Percentiles rank a stretch among this genome's conserved stretches.
Conservation (phyloP, 768 basidiomycete species). For the Rhodosporidiobolus sp. region DNA sequence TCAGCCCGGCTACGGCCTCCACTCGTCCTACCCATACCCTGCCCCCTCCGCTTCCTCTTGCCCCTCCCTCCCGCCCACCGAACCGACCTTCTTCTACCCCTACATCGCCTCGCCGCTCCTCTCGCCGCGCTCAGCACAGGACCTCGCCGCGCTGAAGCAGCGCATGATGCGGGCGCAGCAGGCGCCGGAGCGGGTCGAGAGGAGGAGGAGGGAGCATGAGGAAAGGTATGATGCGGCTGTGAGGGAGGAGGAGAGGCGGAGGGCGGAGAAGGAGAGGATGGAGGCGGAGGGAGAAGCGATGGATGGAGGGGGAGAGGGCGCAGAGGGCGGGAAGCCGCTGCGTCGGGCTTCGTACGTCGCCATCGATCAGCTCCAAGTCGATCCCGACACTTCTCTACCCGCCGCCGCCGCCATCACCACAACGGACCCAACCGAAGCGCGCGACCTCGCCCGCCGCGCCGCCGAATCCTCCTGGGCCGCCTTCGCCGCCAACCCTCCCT, state of each 20-base stretch:
- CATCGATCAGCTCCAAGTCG: no score
- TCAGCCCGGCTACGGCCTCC: not conserved
- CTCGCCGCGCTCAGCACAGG: not conserved
- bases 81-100: constrained; percentile 12
- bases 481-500: not conserved
- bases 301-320: not conserved
- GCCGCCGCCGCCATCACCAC: no score
- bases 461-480: constrained; percentile 2
- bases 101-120: constrained; percentile 3
- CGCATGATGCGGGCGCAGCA: not conserved
- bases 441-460: not conserved
- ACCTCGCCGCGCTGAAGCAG: not conserved
- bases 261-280: not conserved
- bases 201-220: not conserved
- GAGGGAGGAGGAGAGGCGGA: not conserved
- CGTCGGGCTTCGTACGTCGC: no score
- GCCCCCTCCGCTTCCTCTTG: not conserved
- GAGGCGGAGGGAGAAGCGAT: not conserved
- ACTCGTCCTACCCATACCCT: not conserved
- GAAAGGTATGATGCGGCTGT: not conserved
- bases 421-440: no score
- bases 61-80: not conserved
- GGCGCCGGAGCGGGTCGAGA: not conserved
- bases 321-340: not conserved
- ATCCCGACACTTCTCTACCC: no score